Base-by-base conservation (phyloP, 73 alveolate species). In the Stentor roeselii region DNA sequence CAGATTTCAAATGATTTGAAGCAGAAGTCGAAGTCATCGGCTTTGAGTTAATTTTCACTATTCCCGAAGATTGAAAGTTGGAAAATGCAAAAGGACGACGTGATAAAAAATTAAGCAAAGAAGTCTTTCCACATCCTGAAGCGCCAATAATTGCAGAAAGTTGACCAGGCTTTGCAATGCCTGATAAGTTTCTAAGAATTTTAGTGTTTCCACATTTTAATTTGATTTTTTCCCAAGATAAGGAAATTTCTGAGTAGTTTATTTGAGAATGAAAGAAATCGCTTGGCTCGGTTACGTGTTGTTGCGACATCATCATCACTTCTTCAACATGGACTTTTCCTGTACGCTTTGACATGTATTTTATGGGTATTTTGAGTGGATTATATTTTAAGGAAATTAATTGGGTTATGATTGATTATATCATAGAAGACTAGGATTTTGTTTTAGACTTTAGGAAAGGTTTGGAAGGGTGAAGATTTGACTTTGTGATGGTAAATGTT, bases 121-220 rank as follows among this genome's bases (percentile, higher is more conserved):
- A 60, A 3, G 96, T 91, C 75, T 91, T 91, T 39, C 96, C 96
- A n/a, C 94, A 89, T 14, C 96, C 96, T 35, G 94, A 89, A 27
- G 96, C 75, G 6, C 96, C 96, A 86, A 89, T 60, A 21, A 89
- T 60, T 3, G 87, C 80, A 27, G 34, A 2, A 67, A 67, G 37
- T 40, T 67, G 42, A 36, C 80, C 80, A 67, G 80, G 80, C 42
- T 67, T 67, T 36, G 80, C 80, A 21, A 21, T 30, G 41, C 80
- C 80, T 21, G 80, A 30, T 11, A 67, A 36, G 0, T n/a, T 21
- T 67, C 34, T 67, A 11, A 67, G 80, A 40, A 67, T 67, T 32
- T 67, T 36, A 15, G 80, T 67, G 27, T 67, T 21, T 0, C 21
- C 37, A 1, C 41, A 15, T 30, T 67, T 67, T 21, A 0, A 14